Base-by-base conservation (phyloP, 139 green algal species). In the Monoraphidium neglectum region DNA sequence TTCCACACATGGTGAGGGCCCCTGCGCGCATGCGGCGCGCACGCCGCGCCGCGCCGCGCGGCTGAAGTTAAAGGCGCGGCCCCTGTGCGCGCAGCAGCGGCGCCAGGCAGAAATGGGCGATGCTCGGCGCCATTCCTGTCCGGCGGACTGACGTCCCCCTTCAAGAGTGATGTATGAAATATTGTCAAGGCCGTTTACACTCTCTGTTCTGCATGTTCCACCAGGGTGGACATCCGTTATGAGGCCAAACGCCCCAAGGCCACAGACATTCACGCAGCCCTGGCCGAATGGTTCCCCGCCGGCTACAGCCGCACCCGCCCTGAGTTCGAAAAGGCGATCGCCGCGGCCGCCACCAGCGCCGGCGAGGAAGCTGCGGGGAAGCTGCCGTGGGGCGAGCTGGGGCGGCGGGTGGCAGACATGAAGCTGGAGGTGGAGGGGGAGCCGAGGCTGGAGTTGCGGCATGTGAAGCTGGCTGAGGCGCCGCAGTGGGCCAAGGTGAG, bases 131-230 rank as follows among this genome's bases (percentile, higher is more conserved):
- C n/a, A n/a, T n/a, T n/a, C n/a, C n/a, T n/a, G n/a, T n/a, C n/a
- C n/a, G n/a, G n/a, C n/a, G n/a, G n/a, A n/a, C n/a, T n/a, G n/a
- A n/a, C n/a, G n/a, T n/a, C n/a, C n/a, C n/a, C n/a, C n/a, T n/a
- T n/a, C n/a, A n/a, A n/a, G n/a, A n/a, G n/a, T 72, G 81, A 23
- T 64, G 83, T 56, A 77, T 84, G 66, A 77, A 88, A 43, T 85
- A n/a, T 60, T 60, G 51, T 21, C 51, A 60, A 21, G 21, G 51
- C 18, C 21, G 38, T 24, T 69, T 90, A 2, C 18, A 38, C 24
- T 82, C 91, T 18, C 77, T 84, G 26, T 40, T 91, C 16, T 90
- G 81, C 69, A 51, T 92, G 23, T 80, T 75, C 28, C 76, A 76
- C 2, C 82, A 80, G 54, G 68, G 21, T 93, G 0, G 87, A 92